Percentiles rank a stretch among this genome's conserved stretches.
These are phyloP conservation scores for Persicaria maculosa DNA, from an alignment of 148 eudicot genomes.

Conservation along the genomic window DNA sequence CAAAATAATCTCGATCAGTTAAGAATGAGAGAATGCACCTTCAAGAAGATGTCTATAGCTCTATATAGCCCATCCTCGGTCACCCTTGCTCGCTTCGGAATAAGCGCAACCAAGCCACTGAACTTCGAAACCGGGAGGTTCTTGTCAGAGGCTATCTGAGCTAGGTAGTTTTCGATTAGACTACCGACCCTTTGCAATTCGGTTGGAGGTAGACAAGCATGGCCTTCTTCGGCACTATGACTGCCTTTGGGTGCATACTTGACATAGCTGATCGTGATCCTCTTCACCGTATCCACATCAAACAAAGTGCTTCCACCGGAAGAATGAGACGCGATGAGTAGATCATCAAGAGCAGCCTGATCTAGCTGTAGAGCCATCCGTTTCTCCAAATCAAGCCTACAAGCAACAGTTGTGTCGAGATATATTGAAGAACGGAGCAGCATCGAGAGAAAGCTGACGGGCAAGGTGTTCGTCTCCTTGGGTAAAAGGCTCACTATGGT, in stretches of 20 bases:
- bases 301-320: constrained; percentile 63
- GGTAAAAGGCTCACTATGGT: constrained; percentile 88
- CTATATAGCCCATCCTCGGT: constrained; percentile 83
- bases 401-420: constrained; percentile 77
- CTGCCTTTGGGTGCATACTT: constrained; percentile 39
- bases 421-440: constrained; percentile 72
- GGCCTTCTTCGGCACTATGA: constrained; percentile 28
- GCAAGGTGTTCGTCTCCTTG: constrained; percentile 54
- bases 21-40: constrained; percentile 35
- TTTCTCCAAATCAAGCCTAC: constrained; percentile 87
- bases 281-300: constrained; percentile 75
- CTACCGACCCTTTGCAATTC: constrained; percentile 61
- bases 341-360: constrained; percentile 78
- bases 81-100: constrained; percentile 63
- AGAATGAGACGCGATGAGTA: constrained; percentile 71
- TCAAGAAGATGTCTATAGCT: constrained; percentile 79
- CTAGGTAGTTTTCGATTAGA: constrained; percentile 68
- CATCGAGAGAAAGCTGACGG: constrained; percentile 86
- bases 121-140: constrained; percentile 55
- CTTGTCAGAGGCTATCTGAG: constrained; percentile 73
- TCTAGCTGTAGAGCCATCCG: constrained; percentile 73
- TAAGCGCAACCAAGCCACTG: constrained; percentile 53
- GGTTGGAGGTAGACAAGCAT: constrained; percentile 24
- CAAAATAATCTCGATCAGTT: no score
- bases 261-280: constrained; percentile 55